Evolutionary conservation across 2,329 filamentous ascomycete species (phyloP), one percentile per base, ranked within the genome.

Genomic region (Colletotrichum shisoi): DNA sequence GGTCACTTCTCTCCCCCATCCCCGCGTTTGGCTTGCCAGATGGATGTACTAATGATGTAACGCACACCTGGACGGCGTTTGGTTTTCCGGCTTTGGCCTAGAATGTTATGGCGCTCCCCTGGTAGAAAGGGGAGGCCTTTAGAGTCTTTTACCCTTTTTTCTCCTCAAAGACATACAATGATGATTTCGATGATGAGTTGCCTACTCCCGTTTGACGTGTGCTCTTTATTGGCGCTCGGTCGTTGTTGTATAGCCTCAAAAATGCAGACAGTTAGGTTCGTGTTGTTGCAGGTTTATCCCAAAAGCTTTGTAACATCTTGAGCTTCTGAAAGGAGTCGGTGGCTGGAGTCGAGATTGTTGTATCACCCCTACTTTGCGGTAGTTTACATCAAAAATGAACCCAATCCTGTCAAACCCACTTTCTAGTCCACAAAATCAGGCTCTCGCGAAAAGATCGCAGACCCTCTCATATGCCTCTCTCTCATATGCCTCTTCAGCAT

Each of bases 31-130:
- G 65, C 37, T 59, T 44, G 51, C 37, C 61, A 60, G 49, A 60
- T 64, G 65, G 56, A 56, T 68, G 65, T 68, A 60, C 44, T 68
- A 68, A 68, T 60, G 65, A 65, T 65, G 56, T 68, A 56, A 68
- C 31, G 65, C 62, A 54, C 62, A 46, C 64, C 42, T 44, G 56
- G 45, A 51, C 13, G 65, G 65, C 61, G 62, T 68, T 49, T 57
- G 49, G 63, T 17, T 37, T 21, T 27, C 17, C 27, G 45, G 37
- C 31, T 39, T 54, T 19, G 54, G 44, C 44, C 46, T 65, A 68
- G 61, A 68, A 68, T 68, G 65, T 57, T 57, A 56, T 44, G 61
- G 19, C 17, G 31, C 37, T 21, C 17, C 49, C 56, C 57, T 42
- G 24, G 19, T 45, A 44, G 17, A 40, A 39, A 62, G 44, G 54